Evolutionary conservation across 345 rosid genomes (phyloP), one percentile per base, ranked within the genome.

Genomic region (Melastoma malabathricum): DNA sequence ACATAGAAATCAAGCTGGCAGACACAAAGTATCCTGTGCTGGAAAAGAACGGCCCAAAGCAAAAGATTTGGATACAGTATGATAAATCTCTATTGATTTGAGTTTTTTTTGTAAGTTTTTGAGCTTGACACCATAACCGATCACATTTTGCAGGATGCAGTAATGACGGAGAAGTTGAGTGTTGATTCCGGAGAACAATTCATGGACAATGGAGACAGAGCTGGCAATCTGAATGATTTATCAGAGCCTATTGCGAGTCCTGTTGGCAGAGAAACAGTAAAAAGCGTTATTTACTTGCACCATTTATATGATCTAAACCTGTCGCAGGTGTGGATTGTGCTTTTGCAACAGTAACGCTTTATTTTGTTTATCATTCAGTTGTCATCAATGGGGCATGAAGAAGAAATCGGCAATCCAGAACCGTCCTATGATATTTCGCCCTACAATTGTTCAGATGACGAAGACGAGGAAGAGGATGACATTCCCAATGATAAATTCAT

Each of bases 391-490:
- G 31, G 6, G 31, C 31, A 2, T 27, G 38, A 1, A 5, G 38
- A 31, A 1, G 38, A 31, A 6, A 2, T 5, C 10, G 48, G 48
- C 57, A 65, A 18, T 18, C 62, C 16, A 54, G 99, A 88, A 59
- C 65, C 56, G 41, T 85, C 99, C 0, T 93, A 88, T 54, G 94
- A 83, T 23, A 81, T 92, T 29, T 92, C 97, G 50, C 98, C 97
- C 38, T 92, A 84, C 65, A 76, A 83, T 72, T 76, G 76, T 64
- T 93, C 97, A 3, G 97, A 88, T 48, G 82, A 88, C 38, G 98
- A 87, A 70, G 82, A 79, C 2, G 96, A 82, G 10, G 89, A 90
- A 1, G 89, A 70, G 5, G 84, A 86, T 12, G 62, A 72, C 52
- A 38, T 46, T 39, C 66, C 58, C 7, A 79, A 73, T 51, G 69